Percentiles rank a stretch among this genome's conserved stretches.
Evolutionary conservation across 257 asterid species (phyloP).

Genomic region (Scutellaria barbata): DNA sequence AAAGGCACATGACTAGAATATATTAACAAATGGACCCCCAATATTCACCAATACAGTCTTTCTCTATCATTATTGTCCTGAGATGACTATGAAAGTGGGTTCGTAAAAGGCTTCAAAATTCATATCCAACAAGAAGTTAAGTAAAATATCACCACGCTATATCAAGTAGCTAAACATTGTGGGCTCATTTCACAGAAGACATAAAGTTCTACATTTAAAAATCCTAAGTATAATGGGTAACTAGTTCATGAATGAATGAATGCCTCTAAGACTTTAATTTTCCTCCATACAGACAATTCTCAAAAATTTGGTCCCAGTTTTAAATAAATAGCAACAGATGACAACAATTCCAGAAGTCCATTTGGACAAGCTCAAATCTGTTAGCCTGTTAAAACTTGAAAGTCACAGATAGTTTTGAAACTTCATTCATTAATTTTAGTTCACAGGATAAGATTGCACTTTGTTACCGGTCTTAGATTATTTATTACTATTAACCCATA

Average conservation of each 20-base stretch:
- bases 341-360: background rate
- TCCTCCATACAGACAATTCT: background rate
- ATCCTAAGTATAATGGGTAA: constrained; percentile 1
- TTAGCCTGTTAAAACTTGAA: constrained; percentile 1
- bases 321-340: background rate
- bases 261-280: background rate
- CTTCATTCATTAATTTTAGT: background rate
- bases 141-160: background rate
- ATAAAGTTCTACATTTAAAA: background rate
- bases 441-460: background rate
- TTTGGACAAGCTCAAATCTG: constrained; percentile 6
- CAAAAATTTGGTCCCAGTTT: background rate
- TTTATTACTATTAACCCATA: background rate
- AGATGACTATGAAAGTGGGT: background rate
- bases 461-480: background rate
- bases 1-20: constrained; percentile 15
- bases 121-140: background rate
- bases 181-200: background rate
- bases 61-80: background rate
- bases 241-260: constrained; percentile 1
- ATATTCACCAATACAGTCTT: background rate
- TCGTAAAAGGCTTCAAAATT: background rate
- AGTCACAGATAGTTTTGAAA: background rate
- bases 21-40: background rate
- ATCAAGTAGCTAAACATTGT: background rate